Evolutionary conservation across 129 eudicot genomes (phyloP).

Genomic region (Tanacetum coccineum): DNA sequence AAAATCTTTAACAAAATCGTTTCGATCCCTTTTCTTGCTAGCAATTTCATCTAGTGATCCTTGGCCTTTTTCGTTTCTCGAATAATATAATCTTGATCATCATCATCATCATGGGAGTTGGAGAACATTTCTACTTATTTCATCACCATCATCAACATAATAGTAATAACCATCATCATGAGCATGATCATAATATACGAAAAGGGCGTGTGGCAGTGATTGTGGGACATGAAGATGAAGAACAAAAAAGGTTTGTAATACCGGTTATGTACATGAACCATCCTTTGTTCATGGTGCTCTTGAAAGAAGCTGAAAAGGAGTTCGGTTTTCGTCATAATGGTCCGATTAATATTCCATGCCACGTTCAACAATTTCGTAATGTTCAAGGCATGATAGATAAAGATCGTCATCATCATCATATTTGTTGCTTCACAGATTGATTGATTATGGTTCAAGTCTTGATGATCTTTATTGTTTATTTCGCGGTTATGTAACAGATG

Average conservation of each 20-base stretch:
- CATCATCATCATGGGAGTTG: conserved; percentile 41
- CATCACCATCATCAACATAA: conserved; percentile 44
- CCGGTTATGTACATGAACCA: conserved; percentile 84
- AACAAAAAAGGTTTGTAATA: conserved; percentile 62
- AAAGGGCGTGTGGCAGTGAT: conserved; percentile 68
- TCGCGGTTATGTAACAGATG: neutral
- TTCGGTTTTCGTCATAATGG: conserved; percentile 70
- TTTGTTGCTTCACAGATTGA: conserved; percentile 59
- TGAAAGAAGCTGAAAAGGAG: conserved; percentile 89
- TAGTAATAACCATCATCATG: conserved; percentile 32
- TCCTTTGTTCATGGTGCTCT: conserved; percentile 66
- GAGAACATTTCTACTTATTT: conserved; percentile 43
- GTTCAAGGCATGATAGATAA: conserved; percentile 53
- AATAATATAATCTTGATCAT: conserved; percentile 23
- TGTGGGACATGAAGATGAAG: conserved; percentile 82
- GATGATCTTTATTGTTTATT: conserved; percentile 6
- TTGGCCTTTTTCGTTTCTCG: conserved; percentile 50
- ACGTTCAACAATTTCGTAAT: conserved; percentile 61
- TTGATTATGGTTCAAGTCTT: conserved; percentile 11
- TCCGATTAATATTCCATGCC: conserved; percentile 79
- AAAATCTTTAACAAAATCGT: conserved; percentile 43
- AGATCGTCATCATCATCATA: conserved; percentile 26
- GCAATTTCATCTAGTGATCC: conserved; percentile 75
- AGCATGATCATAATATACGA: conserved; percentile 44
- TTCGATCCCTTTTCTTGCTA: conserved; percentile 38